These are phyloP conservation scores for Kwoniella heveanensis DNA, from an alignment of 768 basidiomycete genomes.

Conservation along the genomic window DNA sequence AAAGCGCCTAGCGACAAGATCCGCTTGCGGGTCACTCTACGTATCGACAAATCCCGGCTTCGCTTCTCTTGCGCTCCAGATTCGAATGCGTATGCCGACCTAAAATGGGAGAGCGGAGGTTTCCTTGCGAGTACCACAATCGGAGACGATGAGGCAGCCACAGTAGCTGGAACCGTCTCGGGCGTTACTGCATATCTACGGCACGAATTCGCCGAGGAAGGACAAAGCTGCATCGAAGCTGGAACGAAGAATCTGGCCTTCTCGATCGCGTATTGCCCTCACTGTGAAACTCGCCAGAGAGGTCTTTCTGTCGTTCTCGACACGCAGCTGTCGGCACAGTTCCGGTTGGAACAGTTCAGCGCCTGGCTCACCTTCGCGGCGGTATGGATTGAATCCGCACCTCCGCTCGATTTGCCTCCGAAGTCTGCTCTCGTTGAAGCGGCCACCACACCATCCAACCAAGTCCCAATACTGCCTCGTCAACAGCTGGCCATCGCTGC, in stretches of 20 bases:
- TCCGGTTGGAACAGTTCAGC: slow-evolving; percentile 82
- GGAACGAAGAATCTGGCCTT: slow-evolving; percentile 72
- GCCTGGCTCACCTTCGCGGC: slow-evolving; percentile 76
- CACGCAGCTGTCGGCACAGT: slow-evolving; percentile 76
- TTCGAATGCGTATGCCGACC: slow-evolving; percentile 83
- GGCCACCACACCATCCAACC: slow-evolving; percentile 26
- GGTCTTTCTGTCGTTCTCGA: slow-evolving; percentile 77
- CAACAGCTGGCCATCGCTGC: slow-evolving; percentile 63
- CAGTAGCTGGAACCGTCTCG: slow-evolving; percentile 76
- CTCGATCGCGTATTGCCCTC: slow-evolving; percentile 67
- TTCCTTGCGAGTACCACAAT: slow-evolving; percentile 79
- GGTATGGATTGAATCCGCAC: slow-evolving; percentile 51
- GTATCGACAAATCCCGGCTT: slow-evolving; percentile 85
- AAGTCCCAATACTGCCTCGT: background rate
- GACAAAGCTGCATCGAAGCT: slow-evolving; percentile 64
- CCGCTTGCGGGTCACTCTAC: slow-evolving; percentile 80
- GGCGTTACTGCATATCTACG: slow-evolving; percentile 79
- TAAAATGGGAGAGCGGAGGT: slow-evolving; percentile 93
- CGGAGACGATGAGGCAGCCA: slow-evolving; percentile 65
- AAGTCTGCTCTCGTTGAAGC: slow-evolving; percentile 34
- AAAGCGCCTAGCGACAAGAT: slow-evolving; percentile 60
- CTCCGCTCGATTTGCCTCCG: slow-evolving; percentile 43
- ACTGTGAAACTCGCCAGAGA: slow-evolving; percentile 56
- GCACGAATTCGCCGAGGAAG: slow-evolving; percentile 59
- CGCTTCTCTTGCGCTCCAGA: slow-evolving; percentile 86